A percentile compares a stretch with the other conserved stretches of the same genome.
Evolutionary conservation across 2,329 filamentous ascomycete genomes (phyloP).

Genomic region (Calonectria crousiana): DNA sequence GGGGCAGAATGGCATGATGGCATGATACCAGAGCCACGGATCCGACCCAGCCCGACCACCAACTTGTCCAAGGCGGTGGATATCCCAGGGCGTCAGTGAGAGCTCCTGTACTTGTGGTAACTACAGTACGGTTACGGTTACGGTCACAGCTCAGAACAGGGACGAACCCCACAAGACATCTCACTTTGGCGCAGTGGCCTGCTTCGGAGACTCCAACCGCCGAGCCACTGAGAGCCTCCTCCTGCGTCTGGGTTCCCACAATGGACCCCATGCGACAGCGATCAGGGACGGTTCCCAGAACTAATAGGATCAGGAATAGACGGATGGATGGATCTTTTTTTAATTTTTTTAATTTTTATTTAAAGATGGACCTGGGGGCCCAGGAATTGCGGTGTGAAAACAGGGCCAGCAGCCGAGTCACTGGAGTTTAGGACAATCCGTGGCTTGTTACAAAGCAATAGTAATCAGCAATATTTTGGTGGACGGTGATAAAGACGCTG

Average conservation of each 20-base stretch:
- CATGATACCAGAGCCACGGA: conserved; percentile 15
- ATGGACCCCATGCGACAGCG: background rate
- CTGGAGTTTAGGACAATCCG: background rate
- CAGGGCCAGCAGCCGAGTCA: background rate
- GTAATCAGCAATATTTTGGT: background rate
- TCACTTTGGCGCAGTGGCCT: conserved; percentile 20
- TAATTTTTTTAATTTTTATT: background rate
- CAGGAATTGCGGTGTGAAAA: background rate
- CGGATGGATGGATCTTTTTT: background rate
- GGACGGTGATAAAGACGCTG: background rate
- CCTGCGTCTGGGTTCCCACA: conserved; percentile 14
- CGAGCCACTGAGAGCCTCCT: conserved; percentile 19
- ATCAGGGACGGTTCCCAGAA: conserved; percentile 11
- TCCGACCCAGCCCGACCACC: conserved; percentile 35
- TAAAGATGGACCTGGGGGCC: background rate
- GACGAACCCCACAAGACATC: background rate
- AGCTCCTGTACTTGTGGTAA: background rate
- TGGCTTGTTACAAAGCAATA: background rate
- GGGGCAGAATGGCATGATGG: conserved; percentile 41
- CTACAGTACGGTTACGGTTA: conserved; percentile 22
- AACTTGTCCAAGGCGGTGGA: background rate
- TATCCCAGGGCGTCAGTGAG: conserved; percentile 6
- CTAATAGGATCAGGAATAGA: conserved; percentile 5
- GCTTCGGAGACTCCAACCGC: conserved; percentile 17
- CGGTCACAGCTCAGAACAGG: conserved; percentile 11